A percentile compares a stretch with the other conserved stretches of the same genome.
Conservation (phyloP, 148 eudicot species). For the Fagopyrum esculentum region DNA sequence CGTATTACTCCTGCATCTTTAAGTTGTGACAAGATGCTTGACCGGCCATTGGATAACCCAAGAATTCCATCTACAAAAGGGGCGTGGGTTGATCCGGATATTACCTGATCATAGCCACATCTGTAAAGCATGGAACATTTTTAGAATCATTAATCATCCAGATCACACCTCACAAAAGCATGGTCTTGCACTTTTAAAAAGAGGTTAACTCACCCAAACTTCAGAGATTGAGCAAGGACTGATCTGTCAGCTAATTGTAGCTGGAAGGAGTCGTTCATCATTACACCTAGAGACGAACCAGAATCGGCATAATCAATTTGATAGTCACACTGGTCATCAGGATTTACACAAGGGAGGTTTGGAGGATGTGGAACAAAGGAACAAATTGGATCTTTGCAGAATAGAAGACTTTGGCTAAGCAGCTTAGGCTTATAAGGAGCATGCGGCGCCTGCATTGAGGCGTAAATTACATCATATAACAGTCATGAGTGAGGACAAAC, state of each 20-base stretch:
- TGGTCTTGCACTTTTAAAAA: neutral
- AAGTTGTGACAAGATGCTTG: constrained; percentile 65
- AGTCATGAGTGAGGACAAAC: neutral
- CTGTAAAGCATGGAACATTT: constrained; percentile 31
- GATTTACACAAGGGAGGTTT: constrained; percentile 35
- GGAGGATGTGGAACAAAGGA: constrained; percentile 41
- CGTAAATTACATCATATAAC: neutral
- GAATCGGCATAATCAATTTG: constrained; percentile 76
- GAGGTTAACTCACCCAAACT: constrained; percentile 53
- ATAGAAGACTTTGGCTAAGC: constrained; percentile 48
- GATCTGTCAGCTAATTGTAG: constrained; percentile 52
- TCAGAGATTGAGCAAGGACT: constrained; percentile 32
- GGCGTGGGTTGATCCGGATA: constrained; percentile 33
- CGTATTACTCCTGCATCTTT: constrained; percentile 34
- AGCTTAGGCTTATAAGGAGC: constrained; percentile 66
- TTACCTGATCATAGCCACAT: constrained; percentile 87
- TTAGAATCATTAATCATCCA: neutral
- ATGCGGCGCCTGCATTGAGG: constrained; percentile 65
- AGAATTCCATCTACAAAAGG: constrained; percentile 88
- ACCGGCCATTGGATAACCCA: constrained; percentile 62
- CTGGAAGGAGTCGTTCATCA: constrained; percentile 54
- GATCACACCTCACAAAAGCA: no score
- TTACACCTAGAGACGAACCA: constrained; percentile 77
- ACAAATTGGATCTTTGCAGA: constrained; percentile 63
- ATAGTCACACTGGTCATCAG: constrained; percentile 83